A percentile compares a stretch with the other conserved stretches of the same genome.
These are phyloP conservation scores for Volutella citrinella DNA, from an alignment of 2,329 filamentous ascomycete species.

Conservation along the genomic window DNA sequence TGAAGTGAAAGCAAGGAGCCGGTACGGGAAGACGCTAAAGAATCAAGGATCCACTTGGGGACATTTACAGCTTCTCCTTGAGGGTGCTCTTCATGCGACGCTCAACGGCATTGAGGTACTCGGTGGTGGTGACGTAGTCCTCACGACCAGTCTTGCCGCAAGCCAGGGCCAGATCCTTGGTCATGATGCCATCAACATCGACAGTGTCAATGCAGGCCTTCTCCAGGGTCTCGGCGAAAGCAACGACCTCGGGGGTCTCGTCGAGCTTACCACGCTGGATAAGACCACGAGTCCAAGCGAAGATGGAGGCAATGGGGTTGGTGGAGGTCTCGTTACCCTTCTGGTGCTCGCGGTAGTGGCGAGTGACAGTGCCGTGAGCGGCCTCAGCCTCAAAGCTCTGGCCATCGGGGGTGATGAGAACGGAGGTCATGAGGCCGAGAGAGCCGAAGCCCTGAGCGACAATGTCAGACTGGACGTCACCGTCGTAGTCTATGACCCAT, in stretches of 20 bases:
- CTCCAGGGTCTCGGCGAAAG: conserved; percentile 90
- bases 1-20: no score
- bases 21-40: no score
- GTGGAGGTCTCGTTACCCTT: conserved; percentile 97
- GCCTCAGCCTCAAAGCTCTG: conserved; percentile 98
- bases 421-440: conserved; percentile 96
- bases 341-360: conserved; percentile 98
- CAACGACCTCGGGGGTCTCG: conserved; percentile 83
- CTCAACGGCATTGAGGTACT: conserved; percentile 93
- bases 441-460: conserved; percentile 98
- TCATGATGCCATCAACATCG: conserved; percentile 94
- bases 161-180: conserved; percentile 95
- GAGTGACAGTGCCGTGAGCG: conserved; percentile 95
- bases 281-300: conserved; percentile 96
- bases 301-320: conserved; percentile 98
- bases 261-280: conserved; percentile 92
- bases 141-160: conserved; percentile 82
- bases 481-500: conserved; percentile 87
- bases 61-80: conserved; percentile 68
- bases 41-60: no score
- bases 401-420: conserved; percentile 93
- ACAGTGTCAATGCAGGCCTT: conserved; percentile 93
- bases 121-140: conserved; percentile 86
- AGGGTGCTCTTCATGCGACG: conserved; percentile 77
- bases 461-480: conserved; percentile 97